Percentiles rank a stretch among this genome's conserved stretches.
Conservation (phyloP, 805 yeast species). For the Schizosaccharomyces japonicus region DNA sequence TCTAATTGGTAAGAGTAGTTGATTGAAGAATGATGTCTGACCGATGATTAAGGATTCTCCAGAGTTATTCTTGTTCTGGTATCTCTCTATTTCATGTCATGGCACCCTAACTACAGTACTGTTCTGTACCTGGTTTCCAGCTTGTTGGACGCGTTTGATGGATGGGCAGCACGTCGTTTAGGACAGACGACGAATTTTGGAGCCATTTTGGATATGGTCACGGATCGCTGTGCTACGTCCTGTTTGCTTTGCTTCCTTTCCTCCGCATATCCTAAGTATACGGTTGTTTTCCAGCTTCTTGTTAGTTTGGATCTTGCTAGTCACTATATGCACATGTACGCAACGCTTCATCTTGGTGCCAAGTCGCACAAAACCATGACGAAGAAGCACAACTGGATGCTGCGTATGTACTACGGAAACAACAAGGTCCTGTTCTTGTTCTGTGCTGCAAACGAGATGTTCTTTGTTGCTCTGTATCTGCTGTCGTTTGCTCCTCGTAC, state of each 20-base stretch:
- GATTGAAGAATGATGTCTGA: neutral
- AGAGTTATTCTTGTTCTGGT: constrained; percentile 62
- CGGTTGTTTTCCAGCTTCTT: constrained; percentile 54
- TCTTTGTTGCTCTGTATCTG: constrained; percentile 72
- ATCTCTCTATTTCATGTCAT: constrained; percentile 60
- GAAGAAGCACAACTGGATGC: constrained; percentile 41
- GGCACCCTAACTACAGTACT: constrained; percentile 52
- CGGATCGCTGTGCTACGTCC: constrained; percentile 90
- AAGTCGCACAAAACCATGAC: constrained; percentile 64
- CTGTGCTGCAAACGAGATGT: constrained; percentile 81
- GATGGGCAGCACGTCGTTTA: constrained; percentile 73
- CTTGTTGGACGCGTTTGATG: constrained; percentile 84
- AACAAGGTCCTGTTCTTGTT: constrained; percentile 61
- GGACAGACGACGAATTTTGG: constrained; percentile 79
- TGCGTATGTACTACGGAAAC: constrained; percentile 71
- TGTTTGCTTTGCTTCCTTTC: constrained; percentile 74
- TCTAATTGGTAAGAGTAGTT: constrained; percentile 1
- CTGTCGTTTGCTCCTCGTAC: constrained; percentile 32
- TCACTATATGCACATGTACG: constrained; percentile 97
- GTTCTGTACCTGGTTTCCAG: constrained; percentile 68
- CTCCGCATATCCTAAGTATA: constrained; percentile 49
- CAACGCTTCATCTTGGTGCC: constrained; percentile 60
- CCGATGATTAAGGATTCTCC: constrained; percentile 26
- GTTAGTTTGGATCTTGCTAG: constrained; percentile 64
- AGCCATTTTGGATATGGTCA: constrained; percentile 94